phyloP scores from a whole-genome alignment of 2,329 filamentous ascomycete genomes.

The Taxawa tesnikishii region DNA sequence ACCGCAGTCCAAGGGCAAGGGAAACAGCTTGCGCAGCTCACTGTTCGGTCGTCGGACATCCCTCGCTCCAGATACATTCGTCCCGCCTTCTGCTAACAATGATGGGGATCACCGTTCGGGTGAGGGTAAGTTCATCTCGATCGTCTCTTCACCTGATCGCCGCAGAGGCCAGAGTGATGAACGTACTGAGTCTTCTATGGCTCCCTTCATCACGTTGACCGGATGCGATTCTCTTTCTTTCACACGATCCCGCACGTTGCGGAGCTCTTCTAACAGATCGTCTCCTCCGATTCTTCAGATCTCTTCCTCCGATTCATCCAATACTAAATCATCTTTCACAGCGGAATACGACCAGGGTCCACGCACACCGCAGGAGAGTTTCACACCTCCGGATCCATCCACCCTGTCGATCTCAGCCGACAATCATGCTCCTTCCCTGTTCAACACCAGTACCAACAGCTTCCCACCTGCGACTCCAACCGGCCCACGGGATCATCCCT shows the following conservation, averaged over 20 bases:
- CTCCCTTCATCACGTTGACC: slow-evolving; percentile 22
- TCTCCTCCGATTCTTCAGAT: slow-evolving; percentile 19
- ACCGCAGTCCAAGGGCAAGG: slow-evolving; percentile 36
- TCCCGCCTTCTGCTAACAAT: slow-evolving; percentile 20
- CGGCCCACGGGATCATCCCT: slow-evolving; percentile 44
- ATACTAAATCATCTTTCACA: slow-evolving; percentile 11
- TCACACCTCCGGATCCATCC: slow-evolving; percentile 68
- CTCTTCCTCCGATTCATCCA: slow-evolving; percentile 9
- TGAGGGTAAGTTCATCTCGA: slow-evolving; percentile 25
- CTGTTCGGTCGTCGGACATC: slow-evolving; percentile 35
- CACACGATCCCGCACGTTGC: slow-evolving; percentile 25
- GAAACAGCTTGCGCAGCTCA: slow-evolving; percentile 38
- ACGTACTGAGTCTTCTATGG: slow-evolving; percentile 14
- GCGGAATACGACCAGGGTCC: slow-evolving; percentile 17
- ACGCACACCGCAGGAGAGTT: slow-evolving; percentile 48
- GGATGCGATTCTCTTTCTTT: slow-evolving; percentile 20
- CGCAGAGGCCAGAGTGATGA: slow-evolving; percentile 11
- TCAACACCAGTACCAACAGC: slow-evolving; percentile 28
- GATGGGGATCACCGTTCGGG: slow-evolving; percentile 12
- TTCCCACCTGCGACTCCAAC: slow-evolving; percentile 77
- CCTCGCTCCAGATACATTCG: slow-evolving; percentile 34
- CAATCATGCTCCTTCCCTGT: slow-evolving; percentile 22
- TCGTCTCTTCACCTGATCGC: slow-evolving; percentile 14
- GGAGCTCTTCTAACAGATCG: slow-evolving; percentile 23
- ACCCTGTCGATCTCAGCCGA: slow-evolving; percentile 67